phyloP scores from a whole-genome alignment of 345 rosid species.

The Eucalyptus cladocalyx region DNA sequence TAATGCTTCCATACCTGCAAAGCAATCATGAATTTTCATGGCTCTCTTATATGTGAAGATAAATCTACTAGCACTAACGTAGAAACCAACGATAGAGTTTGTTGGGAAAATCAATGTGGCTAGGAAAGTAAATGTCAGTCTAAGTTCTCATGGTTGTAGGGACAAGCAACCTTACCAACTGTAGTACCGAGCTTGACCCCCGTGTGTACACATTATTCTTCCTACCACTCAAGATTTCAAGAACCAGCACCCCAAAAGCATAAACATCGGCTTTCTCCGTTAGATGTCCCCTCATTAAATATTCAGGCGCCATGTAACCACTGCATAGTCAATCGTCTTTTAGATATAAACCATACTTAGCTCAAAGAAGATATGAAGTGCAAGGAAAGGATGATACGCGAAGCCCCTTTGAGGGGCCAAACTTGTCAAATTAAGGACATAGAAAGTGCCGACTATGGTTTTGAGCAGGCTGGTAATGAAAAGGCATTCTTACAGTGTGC shows the following conservation, averaged over 20 bases:
- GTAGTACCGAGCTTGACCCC: conserved; percentile 37
- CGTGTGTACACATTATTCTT: conserved; percentile 51
- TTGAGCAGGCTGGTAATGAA: neutral
- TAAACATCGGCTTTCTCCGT: conserved; percentile 78
- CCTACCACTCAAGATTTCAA: conserved; percentile 48
- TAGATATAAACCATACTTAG: neutral
- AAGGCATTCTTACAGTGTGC: conserved; percentile 50
- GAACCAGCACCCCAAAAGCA: conserved; percentile 64
- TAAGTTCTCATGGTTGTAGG: neutral
- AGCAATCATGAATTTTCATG: neutral
- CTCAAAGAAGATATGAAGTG: neutral
- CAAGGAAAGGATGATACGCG: neutral
- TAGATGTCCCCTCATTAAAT: conserved; percentile 54
- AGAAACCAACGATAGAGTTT: neutral
- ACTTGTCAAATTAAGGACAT: neutral
- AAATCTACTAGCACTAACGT: neutral
- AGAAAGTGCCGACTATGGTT: neutral
- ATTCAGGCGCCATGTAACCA: conserved; percentile 88
- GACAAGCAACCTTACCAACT: conserved; percentile 19
- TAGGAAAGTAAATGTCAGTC: neutral
- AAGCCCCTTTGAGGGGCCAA: neutral
- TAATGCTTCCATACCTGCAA: conserved; percentile 61
- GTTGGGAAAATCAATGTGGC: neutral
- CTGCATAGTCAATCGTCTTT: conserved; percentile 1
- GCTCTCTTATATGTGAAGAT: neutral